Evolutionary conservation across 225 moss, liverwort and hornwort species (phyloP), one percentile per base, ranked within the genome.

Genomic region (Asterella californica): DNA sequence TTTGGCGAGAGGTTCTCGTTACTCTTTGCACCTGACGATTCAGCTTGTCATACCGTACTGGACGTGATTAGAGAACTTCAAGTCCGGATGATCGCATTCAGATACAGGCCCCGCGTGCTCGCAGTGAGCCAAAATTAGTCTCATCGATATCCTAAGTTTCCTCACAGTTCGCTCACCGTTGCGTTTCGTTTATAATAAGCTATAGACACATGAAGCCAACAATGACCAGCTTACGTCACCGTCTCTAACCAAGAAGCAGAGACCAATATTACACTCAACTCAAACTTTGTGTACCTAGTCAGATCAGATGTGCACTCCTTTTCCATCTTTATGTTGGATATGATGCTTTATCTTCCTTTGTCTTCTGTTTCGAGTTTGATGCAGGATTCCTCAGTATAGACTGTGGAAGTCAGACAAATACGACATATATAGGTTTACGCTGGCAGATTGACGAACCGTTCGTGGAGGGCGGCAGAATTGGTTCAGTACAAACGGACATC

Each of bases 361-460:
- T n/a, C 25, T 62, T 24, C 8, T 62, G 7, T n/a, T 62, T 2
- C 61, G 19, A 29, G 8, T 29, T 67, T 67, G 12, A 37, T 72
- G 29, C 75, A 76, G 75, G 75, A 59, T 76, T 76, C 34, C 29
- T 76, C 4, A 76, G 75, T 47, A 14, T 76, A 2, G 59, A 76
- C 33, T 76, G 75, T 57, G 75, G 75, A 59, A 55, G 32, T 6
- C 14, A n/a, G 1, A 42, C 15, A 59, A 76, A n/a, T 24, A 5
- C 33, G 12, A 76, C 75, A 17, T 52, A 18, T 36, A 2, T 8
- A 17, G 53, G 55, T 54, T 2, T 76, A 42, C 2, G 3, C 34
- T 76, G 53, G 54, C n/a, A 33, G 27, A 29, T 54, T 30, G 75
- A 76, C 25, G 29, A 30, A 19, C 52, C 4, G 19, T 54, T n/a